Conservation (phyloP, 345 rosid genomes). For the Angophora floribunda region DNA sequence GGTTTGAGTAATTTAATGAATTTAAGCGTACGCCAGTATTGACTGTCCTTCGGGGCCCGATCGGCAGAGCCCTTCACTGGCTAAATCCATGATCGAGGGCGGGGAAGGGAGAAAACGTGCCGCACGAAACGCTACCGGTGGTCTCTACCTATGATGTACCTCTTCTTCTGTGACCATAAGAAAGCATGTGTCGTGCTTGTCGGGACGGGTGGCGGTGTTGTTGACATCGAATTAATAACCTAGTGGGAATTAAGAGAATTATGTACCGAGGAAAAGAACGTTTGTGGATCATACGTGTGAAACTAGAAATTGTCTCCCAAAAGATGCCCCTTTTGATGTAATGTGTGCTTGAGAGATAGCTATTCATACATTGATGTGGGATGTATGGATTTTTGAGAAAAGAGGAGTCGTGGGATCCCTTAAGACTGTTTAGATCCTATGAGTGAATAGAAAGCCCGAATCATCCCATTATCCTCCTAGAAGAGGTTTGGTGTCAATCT, state of each 20-base stretch:
- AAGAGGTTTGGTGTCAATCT: not conserved
- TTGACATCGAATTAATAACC: not conserved
- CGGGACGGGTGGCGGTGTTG: rapidly evolving
- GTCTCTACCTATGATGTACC: too few relatives aligned
- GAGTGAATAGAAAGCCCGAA: not conserved
- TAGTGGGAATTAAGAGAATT: not conserved
- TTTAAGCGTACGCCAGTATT: not conserved
- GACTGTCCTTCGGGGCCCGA: not conserved
- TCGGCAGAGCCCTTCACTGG: not conserved
- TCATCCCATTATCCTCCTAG: rapidly evolving
- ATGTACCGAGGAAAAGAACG: not conserved
- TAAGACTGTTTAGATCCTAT: rapidly evolving
- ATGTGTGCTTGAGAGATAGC: not conserved
- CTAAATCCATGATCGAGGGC: not conserved
- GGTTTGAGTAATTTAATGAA: not conserved
- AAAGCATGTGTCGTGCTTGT: not conserved
- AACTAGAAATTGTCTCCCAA: not conserved
- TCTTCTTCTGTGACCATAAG: not conserved
- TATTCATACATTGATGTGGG: not conserved
- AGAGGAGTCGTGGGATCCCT: rapidly evolving
- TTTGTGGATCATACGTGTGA: not conserved
- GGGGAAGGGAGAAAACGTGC: not conserved
- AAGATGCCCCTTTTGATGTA: rapidly evolving
- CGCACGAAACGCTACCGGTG: not conserved
- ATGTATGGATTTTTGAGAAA: too few relatives aligned